These are phyloP conservation scores for Annulohypoxylon moriforme DNA, from an alignment of 495 filamentous ascomycete species.

Conservation along the genomic window DNA sequence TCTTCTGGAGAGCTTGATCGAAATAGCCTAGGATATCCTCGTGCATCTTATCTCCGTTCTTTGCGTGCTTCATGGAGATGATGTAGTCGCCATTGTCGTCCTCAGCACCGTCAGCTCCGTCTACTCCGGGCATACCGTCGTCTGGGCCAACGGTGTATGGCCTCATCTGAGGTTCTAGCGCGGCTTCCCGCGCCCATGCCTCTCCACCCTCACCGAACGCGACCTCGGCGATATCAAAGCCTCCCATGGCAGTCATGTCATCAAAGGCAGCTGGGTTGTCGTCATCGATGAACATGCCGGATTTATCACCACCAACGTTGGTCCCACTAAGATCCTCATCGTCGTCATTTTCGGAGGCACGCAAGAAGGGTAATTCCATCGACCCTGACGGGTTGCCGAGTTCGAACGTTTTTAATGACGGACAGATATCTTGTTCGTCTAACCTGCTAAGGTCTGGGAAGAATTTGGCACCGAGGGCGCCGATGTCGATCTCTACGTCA, in stretches of 20 bases:
- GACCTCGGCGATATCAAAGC: conserved; percentile 77
- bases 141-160: conserved; percentile 66
- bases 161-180: conserved; percentile 70
- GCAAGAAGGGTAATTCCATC: conserved; percentile 90
- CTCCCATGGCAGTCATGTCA: conserved; percentile 79
- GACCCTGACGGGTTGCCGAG: conserved; percentile 86
- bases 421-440: conserved; percentile 91
- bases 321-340: conserved; percentile 67
- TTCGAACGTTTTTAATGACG: conserved; percentile 91
- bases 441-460: conserved; percentile 84
- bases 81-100: conserved; percentile 71
- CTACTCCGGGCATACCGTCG: conserved; percentile 64
- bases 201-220: conserved; percentile 83
- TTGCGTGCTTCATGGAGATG: conserved; percentile 74
- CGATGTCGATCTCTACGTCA: conserved; percentile 80
- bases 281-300: conserved; percentile 84
- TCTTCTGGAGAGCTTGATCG: conserved; percentile 92
- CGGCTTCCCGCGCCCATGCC: conserved; percentile 75
- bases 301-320: conserved; percentile 63
- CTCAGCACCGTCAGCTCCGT: conserved; percentile 70
- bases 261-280: conserved; percentile 83
- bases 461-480: conserved; percentile 77
- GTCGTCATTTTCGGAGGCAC: conserved; percentile 86
- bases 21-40: conserved; percentile 98
- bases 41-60: conserved; percentile 71